Conservation (phyloP, 176 grass and related monocot genomes). For the Tillandsia leiboldiana region DNA sequence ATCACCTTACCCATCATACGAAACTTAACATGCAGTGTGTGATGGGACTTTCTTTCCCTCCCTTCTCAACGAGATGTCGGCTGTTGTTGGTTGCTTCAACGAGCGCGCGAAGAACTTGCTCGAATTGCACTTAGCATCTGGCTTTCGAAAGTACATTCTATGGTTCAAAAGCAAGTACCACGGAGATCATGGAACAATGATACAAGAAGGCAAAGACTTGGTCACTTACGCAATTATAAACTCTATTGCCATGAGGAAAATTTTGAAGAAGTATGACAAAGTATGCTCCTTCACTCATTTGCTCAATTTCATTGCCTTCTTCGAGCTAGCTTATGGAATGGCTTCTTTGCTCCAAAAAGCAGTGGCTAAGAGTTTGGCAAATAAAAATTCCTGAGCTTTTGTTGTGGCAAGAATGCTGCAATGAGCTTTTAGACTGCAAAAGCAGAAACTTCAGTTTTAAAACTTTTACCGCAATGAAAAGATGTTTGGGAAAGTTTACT, state of each 20-base stretch:
- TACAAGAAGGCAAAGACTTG: slow-evolving; percentile 67
- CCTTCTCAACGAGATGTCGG: slow-evolving; percentile 69
- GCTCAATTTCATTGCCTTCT: not conserved
- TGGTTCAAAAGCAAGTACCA: slow-evolving; percentile 41
- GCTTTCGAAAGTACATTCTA: slow-evolving; percentile 51
- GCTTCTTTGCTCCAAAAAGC: no score
- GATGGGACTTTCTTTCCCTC: slow-evolving; percentile 84
- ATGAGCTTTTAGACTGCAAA: no score
- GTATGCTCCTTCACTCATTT: slow-evolving; percentile 15
- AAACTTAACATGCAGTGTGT: slow-evolving; percentile 37
- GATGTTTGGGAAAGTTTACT: not conserved
- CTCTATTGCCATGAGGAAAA: slow-evolving; percentile 83
- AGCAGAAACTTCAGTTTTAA: no score
- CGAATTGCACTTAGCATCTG: slow-evolving; percentile 58
- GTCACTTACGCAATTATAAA: slow-evolving; percentile 87
- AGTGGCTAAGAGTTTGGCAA: no score
- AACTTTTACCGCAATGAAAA: not conserved
- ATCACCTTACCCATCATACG: no score
- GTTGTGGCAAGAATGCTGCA: no score
- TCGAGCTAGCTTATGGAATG: no score
- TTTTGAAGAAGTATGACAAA: slow-evolving; percentile 93
- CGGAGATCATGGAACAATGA: slow-evolving; percentile 31
- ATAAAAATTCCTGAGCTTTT: no score
- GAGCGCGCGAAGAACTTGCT: slow-evolving; percentile 72
- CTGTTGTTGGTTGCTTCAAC: slow-evolving; percentile 79